These are phyloP conservation scores for Trypanosoma platydactyli DNA, from an alignment of 208 protist genomes.

Conservation along the genomic window DNA sequence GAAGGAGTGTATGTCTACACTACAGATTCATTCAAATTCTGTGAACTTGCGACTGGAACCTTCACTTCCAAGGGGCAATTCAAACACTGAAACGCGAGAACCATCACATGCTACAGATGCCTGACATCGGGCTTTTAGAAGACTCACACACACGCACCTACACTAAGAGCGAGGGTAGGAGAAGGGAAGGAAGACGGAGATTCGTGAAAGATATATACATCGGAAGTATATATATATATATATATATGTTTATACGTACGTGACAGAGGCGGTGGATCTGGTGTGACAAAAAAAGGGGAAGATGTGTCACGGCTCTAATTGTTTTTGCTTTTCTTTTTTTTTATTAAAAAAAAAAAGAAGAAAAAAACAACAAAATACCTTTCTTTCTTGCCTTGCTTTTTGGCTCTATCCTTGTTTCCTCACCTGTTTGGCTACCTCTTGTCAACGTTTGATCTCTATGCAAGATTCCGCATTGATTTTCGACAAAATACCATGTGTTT, in stretches of 20 bases:
- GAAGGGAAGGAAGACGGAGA: too few species aligned
- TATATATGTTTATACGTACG: conserved; percentile 3
- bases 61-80: neutral
- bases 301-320: neutral
- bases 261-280: neutral
- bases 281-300: neutral
- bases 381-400: neutral
- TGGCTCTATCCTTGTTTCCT: neutral
- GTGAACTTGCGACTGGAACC: neutral
- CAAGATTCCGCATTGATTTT: too few species aligned
- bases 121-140: neutral
- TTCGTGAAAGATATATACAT: too few species aligned
- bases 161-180: too few species aligned
- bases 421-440: conserved; percentile 10
- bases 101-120: conserved; percentile 6
- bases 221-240: conserved; percentile 5
- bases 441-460: conserved; percentile 6
- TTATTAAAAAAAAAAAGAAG: neutral
- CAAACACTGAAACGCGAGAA: conserved; percentile 8
- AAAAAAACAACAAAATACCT: too few species aligned
- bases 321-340: neutral
- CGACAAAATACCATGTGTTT: too few species aligned
- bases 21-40: neutral
- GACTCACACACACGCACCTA: too few species aligned
- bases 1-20: neutral